Percentiles rank a stretch among this genome's conserved stretches.
These are phyloP conservation scores for Microthlaspi erraticum DNA, from an alignment of 345 rosid genomes.

Conservation along the genomic window DNA sequence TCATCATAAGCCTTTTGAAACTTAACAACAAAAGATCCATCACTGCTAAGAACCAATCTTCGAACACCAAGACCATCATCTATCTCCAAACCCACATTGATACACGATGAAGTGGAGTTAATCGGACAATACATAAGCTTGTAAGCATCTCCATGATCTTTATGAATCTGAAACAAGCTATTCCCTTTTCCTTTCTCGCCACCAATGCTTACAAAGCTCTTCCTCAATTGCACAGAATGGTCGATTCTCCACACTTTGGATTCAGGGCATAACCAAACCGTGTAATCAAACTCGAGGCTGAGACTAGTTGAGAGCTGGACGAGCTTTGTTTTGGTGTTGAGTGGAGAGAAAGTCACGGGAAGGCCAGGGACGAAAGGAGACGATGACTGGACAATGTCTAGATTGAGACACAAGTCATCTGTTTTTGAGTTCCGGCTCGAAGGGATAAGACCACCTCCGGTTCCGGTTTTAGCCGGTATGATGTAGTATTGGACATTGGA, in stretches of 20 bases:
- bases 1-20: slow-evolving; percentile 42
- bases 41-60: slow-evolving; percentile 39
- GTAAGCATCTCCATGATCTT: slow-evolving; percentile 39
- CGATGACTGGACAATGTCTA: slow-evolving; percentile 33
- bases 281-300: slow-evolving; percentile 31
- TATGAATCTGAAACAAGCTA: slow-evolving; percentile 39
- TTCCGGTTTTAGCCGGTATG: slow-evolving; percentile 39
- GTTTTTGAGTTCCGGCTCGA: slow-evolving; percentile 20
- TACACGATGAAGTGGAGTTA: slow-evolving; percentile 11
- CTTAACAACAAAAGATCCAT: slow-evolving; percentile 22
- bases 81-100: slow-evolving; percentile 30
- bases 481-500: slow-evolving; percentile 37
- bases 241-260: slow-evolving; percentile 35
- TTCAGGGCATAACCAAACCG: slow-evolving; percentile 40
- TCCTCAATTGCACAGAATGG: slow-evolving; percentile 29
- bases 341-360: slow-evolving; percentile 34
- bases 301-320: slow-evolving; percentile 33
- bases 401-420: slow-evolving; percentile 33
- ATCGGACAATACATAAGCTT: slow-evolving; percentile 40
- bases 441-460: slow-evolving; percentile 43
- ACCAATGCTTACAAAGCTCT: slow-evolving; percentile 32
- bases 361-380: slow-evolving; percentile 41
- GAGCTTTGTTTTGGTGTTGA: slow-evolving; percentile 22
- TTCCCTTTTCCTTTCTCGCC: slow-evolving; percentile 28
- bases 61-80: slow-evolving; percentile 36